These are phyloP conservation scores for Cladosporium sp. DNA, from an alignment of 2,329 filamentous ascomycete species.

Conservation along the genomic window DNA sequence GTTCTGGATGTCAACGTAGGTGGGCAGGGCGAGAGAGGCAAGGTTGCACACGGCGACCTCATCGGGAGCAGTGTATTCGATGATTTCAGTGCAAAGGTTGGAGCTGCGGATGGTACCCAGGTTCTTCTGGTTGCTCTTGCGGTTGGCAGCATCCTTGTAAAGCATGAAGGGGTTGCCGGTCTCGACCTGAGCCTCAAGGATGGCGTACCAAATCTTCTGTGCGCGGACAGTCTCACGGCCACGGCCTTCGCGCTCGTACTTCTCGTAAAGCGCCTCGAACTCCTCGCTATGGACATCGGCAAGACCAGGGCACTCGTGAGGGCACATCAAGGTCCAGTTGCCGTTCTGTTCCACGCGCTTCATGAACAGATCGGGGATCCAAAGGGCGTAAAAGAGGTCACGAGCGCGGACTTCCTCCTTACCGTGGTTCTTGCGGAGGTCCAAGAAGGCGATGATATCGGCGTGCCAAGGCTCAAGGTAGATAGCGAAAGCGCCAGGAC, in stretches of 20 bases:
- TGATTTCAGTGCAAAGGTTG: conserved; percentile 97
- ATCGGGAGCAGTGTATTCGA: conserved; percentile 95
- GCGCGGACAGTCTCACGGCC: conserved; percentile 91
- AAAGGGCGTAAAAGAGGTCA: conserved; percentile 94
- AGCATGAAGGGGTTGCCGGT: conserved; percentile 99
- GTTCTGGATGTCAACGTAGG: conserved; percentile 80
- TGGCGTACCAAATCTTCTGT: conserved; percentile 99
- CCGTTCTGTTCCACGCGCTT: conserved; percentile 96
- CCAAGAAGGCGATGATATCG: conserved; percentile 95
- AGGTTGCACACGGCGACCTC: conserved; percentile 99
- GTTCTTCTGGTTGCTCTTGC: conserved; percentile 99
- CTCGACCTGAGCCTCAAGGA: conserved; percentile 96
- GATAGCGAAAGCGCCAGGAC: conserved; percentile 95
- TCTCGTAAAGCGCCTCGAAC: conserved; percentile 89
- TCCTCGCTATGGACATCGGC: conserved; percentile 97
- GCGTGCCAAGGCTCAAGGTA: conserved; percentile 99
- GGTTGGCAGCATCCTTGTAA: conserved; percentile 98
- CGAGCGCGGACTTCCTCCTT: conserved; percentile 97
- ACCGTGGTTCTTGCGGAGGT: conserved; percentile 97
- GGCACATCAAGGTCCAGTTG: conserved; percentile 97
- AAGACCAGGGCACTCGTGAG: conserved; percentile 89
- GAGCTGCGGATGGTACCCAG: conserved; percentile 97
- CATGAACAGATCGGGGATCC: conserved; percentile 99
- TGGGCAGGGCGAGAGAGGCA: conserved; percentile 86
- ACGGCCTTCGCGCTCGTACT: conserved; percentile 80